phyloP scores from a whole-genome alignment of 129 eudicot species.

The Heracleum sosnowskyi region DNA sequence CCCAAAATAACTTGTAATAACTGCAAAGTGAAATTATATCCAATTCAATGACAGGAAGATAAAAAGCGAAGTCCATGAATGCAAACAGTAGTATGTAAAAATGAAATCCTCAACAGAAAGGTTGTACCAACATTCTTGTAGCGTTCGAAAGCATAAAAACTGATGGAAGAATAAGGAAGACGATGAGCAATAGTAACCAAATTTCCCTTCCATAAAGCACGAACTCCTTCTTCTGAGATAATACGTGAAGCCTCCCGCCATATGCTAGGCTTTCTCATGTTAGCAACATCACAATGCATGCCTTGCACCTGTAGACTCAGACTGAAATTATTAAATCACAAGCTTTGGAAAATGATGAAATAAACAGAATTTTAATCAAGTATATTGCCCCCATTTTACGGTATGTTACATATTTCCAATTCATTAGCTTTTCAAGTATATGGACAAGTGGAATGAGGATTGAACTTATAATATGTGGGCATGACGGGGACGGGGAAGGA shows the following conservation, averaged over 20 bases:
- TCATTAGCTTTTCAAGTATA: not conserved
- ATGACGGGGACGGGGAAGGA: not conserved
- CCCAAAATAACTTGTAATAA: slow-evolving; percentile 44
- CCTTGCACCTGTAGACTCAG: slow-evolving; percentile 67
- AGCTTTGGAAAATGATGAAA: not conserved
- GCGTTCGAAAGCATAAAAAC: slow-evolving; percentile 83
- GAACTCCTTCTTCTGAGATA: slow-evolving; percentile 64
- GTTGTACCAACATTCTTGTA: slow-evolving; percentile 87
- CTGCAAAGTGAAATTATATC: slow-evolving; percentile 26
- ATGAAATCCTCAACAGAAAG: slow-evolving; percentile 26
- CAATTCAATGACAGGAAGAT: slow-evolving; percentile 18
- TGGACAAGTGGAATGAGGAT: not conserved
- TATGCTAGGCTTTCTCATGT: slow-evolving; percentile 59
- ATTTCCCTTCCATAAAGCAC: slow-evolving; percentile 97
- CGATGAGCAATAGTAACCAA: slow-evolving; percentile 83
- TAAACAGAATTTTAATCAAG: not conserved
- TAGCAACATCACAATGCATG: slow-evolving; percentile 77
- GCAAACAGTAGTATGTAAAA: not conserved
- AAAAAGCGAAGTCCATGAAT: not conserved
- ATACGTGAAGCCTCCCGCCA: slow-evolving; percentile 84
- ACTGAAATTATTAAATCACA: not conserved
- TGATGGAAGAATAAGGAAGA: slow-evolving; percentile 81
- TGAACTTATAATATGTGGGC: not conserved
- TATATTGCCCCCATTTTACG: not conserved
- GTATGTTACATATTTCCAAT: not conserved